Base-by-base conservation (phyloP, 1,284 basidiomycete genomes). In the Rhodotorula sp. region DNA sequence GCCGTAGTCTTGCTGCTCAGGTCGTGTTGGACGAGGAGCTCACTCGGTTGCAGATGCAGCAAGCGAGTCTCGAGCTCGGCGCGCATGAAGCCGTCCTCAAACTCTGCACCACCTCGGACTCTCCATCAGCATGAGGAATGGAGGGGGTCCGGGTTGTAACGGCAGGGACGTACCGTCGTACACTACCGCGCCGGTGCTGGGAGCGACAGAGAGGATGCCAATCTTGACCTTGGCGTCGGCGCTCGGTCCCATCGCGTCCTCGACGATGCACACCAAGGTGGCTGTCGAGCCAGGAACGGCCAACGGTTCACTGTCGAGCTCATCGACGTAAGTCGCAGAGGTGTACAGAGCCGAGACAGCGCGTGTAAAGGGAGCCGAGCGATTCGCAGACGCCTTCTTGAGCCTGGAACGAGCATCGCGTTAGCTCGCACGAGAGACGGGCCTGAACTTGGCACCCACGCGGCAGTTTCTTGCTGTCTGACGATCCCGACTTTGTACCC, bases 401-500 rank as follows among this genome's bases (percentile, higher is more conserved):
- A 99, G 85, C 0, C 72, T 66, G 51, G 12, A 23, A 14, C 14
- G 12, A 26, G 39, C 12, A 12, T 10, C 16, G 14, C 12, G 29
- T 57, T 15, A 56, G 23, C 3, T 7, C 2, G 3, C 8, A 26
- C 21, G 5, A 39, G 34, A 5, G 34, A 10, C 34, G 34, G 34
- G 29, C 0, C 10, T 3, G 18, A 54, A 21, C 29, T 34, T 2
- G 46, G 43, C 23, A 61, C 71, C 29, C 31, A 73, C 71, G 96
- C 96, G 0, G 96, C 92, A 0, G 96, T 98, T 82, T 99, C 96
- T 5, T 86, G 88, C 81, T 98, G 96, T n/a, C 89, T 87, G 1
- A 97, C 89, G 18, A 99, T 88, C 16, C 96, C 96, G 62, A 99
- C 87, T 87, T 93, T 92, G 80, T 93, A 86, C 0, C 95, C 95